These are phyloP conservation scores for Mesotaenium endlicherianum DNA, from an alignment of 139 green algal species.

Conservation along the genomic window DNA sequence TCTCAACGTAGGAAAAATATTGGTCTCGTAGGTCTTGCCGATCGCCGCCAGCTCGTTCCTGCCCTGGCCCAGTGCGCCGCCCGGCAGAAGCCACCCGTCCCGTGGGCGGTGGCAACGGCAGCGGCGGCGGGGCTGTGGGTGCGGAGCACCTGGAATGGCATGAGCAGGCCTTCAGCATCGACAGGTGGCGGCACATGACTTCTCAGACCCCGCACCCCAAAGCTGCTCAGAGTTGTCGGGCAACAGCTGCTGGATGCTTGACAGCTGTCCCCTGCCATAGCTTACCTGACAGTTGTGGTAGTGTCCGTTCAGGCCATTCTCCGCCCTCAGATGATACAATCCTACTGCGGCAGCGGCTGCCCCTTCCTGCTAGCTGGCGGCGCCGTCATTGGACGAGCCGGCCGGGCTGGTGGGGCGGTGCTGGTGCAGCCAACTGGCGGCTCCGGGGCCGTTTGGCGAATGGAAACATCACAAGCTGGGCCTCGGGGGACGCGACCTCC, in stretches of 20 bases:
- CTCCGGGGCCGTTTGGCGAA: too few relatives aligned
- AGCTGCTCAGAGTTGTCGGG: too few relatives aligned
- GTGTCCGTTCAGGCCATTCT: too few relatives aligned
- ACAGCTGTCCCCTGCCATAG: too few relatives aligned
- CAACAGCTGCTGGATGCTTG: too few relatives aligned
- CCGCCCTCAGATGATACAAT: too few relatives aligned
- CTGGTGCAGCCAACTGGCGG: too few relatives aligned
- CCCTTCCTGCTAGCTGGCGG: neutral
- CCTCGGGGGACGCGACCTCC: neutral
- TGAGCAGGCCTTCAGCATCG: conserved; percentile 5
- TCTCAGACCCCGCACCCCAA: too few relatives aligned
- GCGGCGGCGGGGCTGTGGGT: neutral
- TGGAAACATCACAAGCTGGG: neutral
- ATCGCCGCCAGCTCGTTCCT: neutral
- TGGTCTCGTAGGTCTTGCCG: conserved; percentile 32
- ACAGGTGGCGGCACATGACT: neutral
- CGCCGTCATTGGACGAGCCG: neutral
- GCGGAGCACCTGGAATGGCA: conserved; percentile 1
- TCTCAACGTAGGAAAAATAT: neutral
- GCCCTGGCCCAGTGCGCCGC: neutral
- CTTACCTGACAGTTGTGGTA: too few relatives aligned
- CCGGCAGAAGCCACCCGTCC: neutral
- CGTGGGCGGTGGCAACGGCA: too few relatives aligned
- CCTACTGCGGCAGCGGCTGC: too few relatives aligned
- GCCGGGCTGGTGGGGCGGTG: neutral